Evolutionary conservation across 1,284 basidiomycete species (phyloP), one percentile per base, ranked within the genome.

Genomic region (Neolentinus lepideus): DNA sequence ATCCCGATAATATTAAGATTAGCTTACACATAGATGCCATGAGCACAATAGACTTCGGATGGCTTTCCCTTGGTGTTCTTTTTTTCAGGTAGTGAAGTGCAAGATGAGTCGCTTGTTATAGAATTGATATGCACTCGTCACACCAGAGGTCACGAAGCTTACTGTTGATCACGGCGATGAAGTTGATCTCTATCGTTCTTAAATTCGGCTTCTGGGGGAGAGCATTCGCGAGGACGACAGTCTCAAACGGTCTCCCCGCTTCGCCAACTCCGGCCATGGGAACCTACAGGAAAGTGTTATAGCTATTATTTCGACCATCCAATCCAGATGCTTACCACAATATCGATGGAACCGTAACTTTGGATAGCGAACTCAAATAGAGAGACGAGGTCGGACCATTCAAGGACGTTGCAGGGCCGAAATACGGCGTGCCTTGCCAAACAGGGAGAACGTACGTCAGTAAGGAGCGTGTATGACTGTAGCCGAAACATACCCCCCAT

Each of bases 1-100:
- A n/a, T n/a, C n/a, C 19, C 3, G 47, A 52, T 16, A 11, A 24
- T 45, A 51, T 33, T 47, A 51, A 70, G 27, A n/a, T n/a, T n/a
- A n/a, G n/a, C n/a, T n/a, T 57, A 78, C 79, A 75, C 66, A 83
- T 76, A 10, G 81, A 83, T 11, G 80, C 81, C 36, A 83, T 71
- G 21, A 84, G 65, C 31, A 83, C 69, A 31, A 84, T 60, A 2
- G 79, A 66, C 60, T 81, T 82, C 48, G 79, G 64, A 31, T 66
- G 67, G 36, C 64, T 60, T 24, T 62, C 55, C n/a, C n/a, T n/a
- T 51, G 59, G 67, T 16, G 69, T 64, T 36, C 73, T 73, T 10
- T 73, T 58, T 38, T 63, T 64, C 16, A 84, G 66, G 61, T 82
- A 83, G 60, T 81, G 74, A 22, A 75, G 61, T 3, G 77, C 78